Evolutionary conservation across 768 basidiomycete genomes (phyloP).

Genomic region (Leccinum truebloodii): DNA sequence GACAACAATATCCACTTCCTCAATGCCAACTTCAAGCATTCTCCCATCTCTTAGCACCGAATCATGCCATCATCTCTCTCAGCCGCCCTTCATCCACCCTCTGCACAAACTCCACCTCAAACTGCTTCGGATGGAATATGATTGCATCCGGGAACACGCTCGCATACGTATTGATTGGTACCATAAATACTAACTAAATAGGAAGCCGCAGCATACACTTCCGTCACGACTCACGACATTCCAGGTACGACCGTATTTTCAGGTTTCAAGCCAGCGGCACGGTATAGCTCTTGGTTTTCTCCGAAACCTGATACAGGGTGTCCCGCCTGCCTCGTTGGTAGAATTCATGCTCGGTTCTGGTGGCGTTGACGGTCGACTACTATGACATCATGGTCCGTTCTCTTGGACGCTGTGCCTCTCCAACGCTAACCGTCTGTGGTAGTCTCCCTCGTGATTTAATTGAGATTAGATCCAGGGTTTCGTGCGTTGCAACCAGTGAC

Average conservation of each 20-base stretch:
- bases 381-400: conserved; percentile 60
- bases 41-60: not conserved
- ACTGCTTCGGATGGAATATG: conserved; percentile 57
- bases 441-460: conserved; percentile 56
- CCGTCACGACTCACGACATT: conserved; percentile 23
- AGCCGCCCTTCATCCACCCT: conserved; percentile 28
- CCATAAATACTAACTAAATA: conserved; percentile 28
- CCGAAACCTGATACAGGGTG: conserved; percentile 40
- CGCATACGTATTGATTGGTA: conserved; percentile 50
- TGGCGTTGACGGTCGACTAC: conserved; percentile 41
- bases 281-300: conserved; percentile 22
- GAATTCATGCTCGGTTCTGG: conserved; percentile 61
- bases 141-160: conserved; percentile 50
- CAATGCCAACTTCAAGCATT: not conserved
- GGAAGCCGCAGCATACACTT: conserved; percentile 31
- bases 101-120: conserved; percentile 55
- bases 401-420: not conserved
- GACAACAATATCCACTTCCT: not conserved
- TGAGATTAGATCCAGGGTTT: not conserved
- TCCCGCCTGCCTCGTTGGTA: conserved; percentile 70
- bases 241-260: conserved; percentile 14
- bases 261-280: conserved; percentile 55
- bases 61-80: conserved; percentile 16
- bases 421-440: not conserved
- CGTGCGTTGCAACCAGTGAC: not conserved